Base-by-base conservation (phyloP, 2,329 filamentous ascomycete genomes). In the Macrophomina phaseolina region DNA sequence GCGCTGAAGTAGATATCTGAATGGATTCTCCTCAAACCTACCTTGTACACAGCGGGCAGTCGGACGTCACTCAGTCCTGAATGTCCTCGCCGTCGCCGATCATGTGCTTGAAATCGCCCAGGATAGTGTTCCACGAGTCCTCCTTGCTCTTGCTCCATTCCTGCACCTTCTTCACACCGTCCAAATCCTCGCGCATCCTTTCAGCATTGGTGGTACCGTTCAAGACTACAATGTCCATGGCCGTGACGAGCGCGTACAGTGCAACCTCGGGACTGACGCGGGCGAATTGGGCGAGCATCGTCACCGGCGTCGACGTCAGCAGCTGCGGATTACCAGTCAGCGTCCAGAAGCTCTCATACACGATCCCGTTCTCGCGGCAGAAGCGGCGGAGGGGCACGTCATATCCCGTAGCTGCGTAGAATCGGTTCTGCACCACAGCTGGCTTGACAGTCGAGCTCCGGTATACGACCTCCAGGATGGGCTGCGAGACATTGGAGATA, bases 371-470 rank as follows among this genome's bases (percentile, higher is more conserved):
- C 45, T 84, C 79, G 5, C 73, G 74, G 71, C 87, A 89, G 73
- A 86, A 87, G 0, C 80, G 77, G 28, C 91, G 85, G 16, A 94
- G 76, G 0, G 80, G 78, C 0, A 80, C 78, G 69, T 94, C 91
- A 71, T 86, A 91, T 2, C 75, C 73, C 0, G 87, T 90, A 2
- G 80, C 78, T 1, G 80, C 77, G 73, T 89, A 86, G 78, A 95
- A 92, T 1, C 90, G 85, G 73, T 95, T 94, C 79, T 95, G 92
- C 5, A 94, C 89, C 1, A 93, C 84, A 1, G 85, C 81, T 0
- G 86, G 87, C 69, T 84, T 86, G 70, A 87, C 73, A 0, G 71
- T 78, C 3, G 81, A 80, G 18, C 79, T 72, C 3, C 81, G 73
- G 67, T 83, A 82, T 0, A 93, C 78, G 4, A 79, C 77, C 63